These are phyloP conservation scores for Gyromitra esculenta DNA, from an alignment of 2,329 filamentous ascomycete species.

Conservation along the genomic window DNA sequence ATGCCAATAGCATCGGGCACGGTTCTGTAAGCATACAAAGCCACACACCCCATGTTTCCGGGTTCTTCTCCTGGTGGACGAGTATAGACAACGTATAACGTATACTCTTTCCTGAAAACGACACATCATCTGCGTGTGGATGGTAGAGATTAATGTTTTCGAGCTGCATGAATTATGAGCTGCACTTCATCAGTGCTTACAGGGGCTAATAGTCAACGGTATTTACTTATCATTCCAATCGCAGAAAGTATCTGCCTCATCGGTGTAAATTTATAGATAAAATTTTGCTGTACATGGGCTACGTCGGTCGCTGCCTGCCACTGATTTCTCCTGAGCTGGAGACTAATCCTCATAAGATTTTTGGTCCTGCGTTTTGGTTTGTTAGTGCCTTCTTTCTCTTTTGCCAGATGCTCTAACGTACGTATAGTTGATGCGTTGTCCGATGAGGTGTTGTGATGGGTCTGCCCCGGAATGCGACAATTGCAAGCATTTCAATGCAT, in stretches of 20 bases:
- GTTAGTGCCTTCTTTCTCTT: background rate
- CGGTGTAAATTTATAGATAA: background rate
- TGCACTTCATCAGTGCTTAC: too few relatives aligned
- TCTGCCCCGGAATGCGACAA: background rate
- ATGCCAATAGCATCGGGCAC: too few relatives aligned
- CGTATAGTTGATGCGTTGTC: background rate
- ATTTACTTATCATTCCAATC: background rate
- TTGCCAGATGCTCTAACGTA: background rate
- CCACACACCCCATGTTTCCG: too few relatives aligned
- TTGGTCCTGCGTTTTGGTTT: background rate
- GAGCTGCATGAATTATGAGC: too few relatives aligned
- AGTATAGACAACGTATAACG: too few relatives aligned
- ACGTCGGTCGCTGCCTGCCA: background rate
- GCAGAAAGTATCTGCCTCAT: background rate
- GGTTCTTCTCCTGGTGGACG: too few relatives aligned
- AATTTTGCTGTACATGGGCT: background rate
- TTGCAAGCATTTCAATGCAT: background rate
- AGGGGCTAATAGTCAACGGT: too few relatives aligned
- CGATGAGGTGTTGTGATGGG: conserved; percentile 4
- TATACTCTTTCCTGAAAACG: too few relatives aligned
- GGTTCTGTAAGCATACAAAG: too few relatives aligned
- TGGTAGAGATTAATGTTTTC: too few relatives aligned
- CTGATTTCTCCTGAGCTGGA: background rate
- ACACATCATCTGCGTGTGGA: too few relatives aligned
- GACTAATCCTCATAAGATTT: background rate